A percentile compares a stretch with the other conserved stretches of the same genome.
phyloP scores from a whole-genome alignment of 2,329 filamentous ascomycete genomes.

The Periconia sp. region DNA sequence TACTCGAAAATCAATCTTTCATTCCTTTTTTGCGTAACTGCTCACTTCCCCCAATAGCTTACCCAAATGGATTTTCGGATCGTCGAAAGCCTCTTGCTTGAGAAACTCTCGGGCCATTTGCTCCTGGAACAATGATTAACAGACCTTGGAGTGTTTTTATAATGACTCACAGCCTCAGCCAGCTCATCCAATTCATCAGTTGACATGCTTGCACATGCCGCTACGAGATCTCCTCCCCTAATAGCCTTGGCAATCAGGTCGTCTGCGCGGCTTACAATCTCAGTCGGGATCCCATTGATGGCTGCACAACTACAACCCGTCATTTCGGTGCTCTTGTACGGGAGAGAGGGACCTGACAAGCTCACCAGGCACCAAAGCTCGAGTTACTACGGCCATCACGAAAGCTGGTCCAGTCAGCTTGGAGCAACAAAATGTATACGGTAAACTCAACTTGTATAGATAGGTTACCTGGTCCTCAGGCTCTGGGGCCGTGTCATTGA shows the following conservation, averaged over 20 bases:
- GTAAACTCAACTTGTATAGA: conserved; percentile 63
- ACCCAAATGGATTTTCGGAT: conserved; percentile 40
- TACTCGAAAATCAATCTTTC: not conserved
- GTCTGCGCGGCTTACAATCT: conserved; percentile 75
- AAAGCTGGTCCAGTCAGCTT: conserved; percentile 44
- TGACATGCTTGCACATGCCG: conserved; percentile 69
- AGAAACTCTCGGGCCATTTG: conserved; percentile 48
- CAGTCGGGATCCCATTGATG: conserved; percentile 76
- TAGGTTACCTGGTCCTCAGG: conserved; percentile 68
- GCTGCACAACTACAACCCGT: conserved; percentile 66
- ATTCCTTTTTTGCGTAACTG: not conserved
- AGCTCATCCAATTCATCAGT: conserved; percentile 65
- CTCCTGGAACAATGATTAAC: conserved; percentile 33
- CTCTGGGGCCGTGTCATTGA: conserved; percentile 56
- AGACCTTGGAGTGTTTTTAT: not conserved
- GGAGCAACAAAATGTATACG: not conserved
- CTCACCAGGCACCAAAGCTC: conserved; percentile 75
- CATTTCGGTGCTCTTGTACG: not conserved
- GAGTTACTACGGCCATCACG: conserved; percentile 68
- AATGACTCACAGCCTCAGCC: conserved; percentile 61
- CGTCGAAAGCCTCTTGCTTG: conserved; percentile 34
- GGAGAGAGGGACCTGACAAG: not conserved
- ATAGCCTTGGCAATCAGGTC: conserved; percentile 68
- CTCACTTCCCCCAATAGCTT: conserved; percentile 37
- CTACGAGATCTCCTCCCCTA: conserved; percentile 74